These are phyloP conservation scores for Mycena amicta DNA, from an alignment of 768 basidiomycete species.

Conservation along the genomic window DNA sequence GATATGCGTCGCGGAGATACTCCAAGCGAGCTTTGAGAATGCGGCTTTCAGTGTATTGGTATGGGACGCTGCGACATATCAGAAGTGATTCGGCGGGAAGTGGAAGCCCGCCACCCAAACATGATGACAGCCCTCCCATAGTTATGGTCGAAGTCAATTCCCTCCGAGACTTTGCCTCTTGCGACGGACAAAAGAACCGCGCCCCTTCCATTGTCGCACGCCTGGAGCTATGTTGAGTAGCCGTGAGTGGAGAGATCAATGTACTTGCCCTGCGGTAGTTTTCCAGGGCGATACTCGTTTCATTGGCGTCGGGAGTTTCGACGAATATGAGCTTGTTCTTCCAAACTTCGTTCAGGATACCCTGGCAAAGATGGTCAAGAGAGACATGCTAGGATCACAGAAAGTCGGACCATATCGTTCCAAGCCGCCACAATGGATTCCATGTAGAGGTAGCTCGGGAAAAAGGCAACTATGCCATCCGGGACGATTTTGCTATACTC, in stretches of 20 bases:
- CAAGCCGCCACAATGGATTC: constrained; percentile 99
- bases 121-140: constrained; percentile 99
- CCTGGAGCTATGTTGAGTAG: no score
- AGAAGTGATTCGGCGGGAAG: not conserved
- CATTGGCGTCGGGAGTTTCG: constrained; percentile 98
- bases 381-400: not conserved
- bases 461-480: constrained; percentile 98
- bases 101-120: constrained; percentile 74
- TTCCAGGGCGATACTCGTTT: constrained; percentile 96
- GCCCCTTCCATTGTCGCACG: constrained; percentile 97
- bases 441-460: constrained; percentile 99
- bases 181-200: constrained; percentile 97
- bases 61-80: constrained; percentile 67
- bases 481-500: constrained; percentile 98
- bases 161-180: constrained; percentile 98
- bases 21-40: constrained; percentile 97
- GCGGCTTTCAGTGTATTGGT: constrained; percentile 97
- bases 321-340: constrained; percentile 99
- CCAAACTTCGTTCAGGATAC: constrained; percentile 98
- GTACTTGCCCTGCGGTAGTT: constrained; percentile 96
- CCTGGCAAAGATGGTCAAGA: constrained; percentile 49
- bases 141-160: constrained; percentile 99
- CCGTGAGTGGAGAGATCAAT: no score
- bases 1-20: constrained; percentile 96
- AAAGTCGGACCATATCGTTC: constrained; percentile 93